Evolutionary conservation across 1,284 basidiomycete species (phyloP).

Genomic region (Apiotrichum sp.): DNA sequence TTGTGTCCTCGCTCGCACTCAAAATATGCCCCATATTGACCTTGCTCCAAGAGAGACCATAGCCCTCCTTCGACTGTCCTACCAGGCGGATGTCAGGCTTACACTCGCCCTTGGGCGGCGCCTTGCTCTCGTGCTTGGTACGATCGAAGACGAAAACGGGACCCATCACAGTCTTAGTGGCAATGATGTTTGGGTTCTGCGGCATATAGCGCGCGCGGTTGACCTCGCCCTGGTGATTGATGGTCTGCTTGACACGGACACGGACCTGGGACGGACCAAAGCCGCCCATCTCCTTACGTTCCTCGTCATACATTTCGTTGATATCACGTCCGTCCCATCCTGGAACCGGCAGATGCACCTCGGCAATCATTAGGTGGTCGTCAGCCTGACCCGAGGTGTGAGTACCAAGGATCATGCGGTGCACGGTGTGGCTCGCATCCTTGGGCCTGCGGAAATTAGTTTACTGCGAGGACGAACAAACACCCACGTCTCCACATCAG

Average conservation of each 20-base stretch:
- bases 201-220: conserved; percentile 98
- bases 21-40: conserved; percentile 75
- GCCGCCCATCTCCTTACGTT: conserved; percentile 82
- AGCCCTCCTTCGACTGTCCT: conserved; percentile 90
- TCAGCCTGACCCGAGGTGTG: conserved; percentile 94
- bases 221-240: conserved; percentile 94
- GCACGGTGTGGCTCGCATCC: conserved; percentile 84
- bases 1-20: conserved; percentile 91
- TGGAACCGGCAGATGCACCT: conserved; percentile 84
- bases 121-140: conserved; percentile 92
- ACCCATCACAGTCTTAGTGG: conserved; percentile 85
- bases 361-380: conserved; percentile 94
- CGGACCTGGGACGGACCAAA: conserved; percentile 70
- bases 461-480: not conserved
- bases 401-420: conserved; percentile 91
- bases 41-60: conserved; percentile 89
- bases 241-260: conserved; percentile 84
- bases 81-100: conserved; percentile 85
- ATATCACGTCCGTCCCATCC: conserved; percentile 56
- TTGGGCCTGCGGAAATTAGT: conserved; percentile 51
- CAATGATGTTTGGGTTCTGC: conserved; percentile 94
- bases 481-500: conserved; percentile 84
- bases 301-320: conserved; percentile 77
- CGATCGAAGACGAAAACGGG: conserved; percentile 92
- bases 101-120: conserved; percentile 73